Percentiles rank a stretch among this genome's conserved stretches.
Evolutionary conservation across 495 filamentous ascomycete genomes (phyloP).

Genomic region (Rostrohypoxylon terebratum): DNA sequence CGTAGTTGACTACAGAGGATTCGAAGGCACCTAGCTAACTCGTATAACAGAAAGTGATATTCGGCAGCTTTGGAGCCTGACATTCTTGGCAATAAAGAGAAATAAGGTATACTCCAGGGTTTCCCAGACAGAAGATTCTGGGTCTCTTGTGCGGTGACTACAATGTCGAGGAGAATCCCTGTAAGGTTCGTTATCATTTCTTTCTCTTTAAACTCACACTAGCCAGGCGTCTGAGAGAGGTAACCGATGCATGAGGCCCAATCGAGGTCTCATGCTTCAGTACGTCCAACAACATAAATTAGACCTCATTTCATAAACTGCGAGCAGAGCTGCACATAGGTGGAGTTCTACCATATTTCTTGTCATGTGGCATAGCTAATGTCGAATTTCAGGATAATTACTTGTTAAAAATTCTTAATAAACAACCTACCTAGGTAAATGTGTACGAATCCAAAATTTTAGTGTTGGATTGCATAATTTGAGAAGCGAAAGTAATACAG

Average conservation of each 20-base stretch:
- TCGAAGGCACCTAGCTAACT: conserved; percentile 17
- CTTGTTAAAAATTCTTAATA: neutral
- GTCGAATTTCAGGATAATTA: conserved; percentile 16
- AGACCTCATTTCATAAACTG: conserved; percentile 35
- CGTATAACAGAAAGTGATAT: conserved; percentile 61
- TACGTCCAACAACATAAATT: conserved; percentile 25
- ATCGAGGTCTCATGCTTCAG: conserved; percentile 21
- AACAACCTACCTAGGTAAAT: conserved; percentile 7
- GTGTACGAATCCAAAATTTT: conserved; percentile 3
- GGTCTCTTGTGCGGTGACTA: neutral
- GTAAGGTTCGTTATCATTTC: conserved; percentile 19
- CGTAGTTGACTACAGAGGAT: conserved; percentile 15
- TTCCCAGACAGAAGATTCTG: conserved; percentile 5
- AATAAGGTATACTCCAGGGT: conserved; percentile 38
- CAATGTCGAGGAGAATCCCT: conserved; percentile 6
- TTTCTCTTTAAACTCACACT: neutral
- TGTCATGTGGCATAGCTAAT: conserved; percentile 32
- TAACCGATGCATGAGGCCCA: neutral
- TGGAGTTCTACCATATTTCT: conserved; percentile 25
- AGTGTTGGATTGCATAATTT: conserved; percentile 32
- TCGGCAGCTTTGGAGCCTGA: conserved; percentile 67
- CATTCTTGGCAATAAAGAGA: conserved; percentile 65
- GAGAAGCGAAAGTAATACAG: conserved; percentile 31
- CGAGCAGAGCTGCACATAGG: conserved; percentile 11
- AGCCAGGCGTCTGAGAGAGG: neutral